These are phyloP conservation scores for Bullera alba DNA, from an alignment of 768 basidiomycete species.

Conservation along the genomic window DNA sequence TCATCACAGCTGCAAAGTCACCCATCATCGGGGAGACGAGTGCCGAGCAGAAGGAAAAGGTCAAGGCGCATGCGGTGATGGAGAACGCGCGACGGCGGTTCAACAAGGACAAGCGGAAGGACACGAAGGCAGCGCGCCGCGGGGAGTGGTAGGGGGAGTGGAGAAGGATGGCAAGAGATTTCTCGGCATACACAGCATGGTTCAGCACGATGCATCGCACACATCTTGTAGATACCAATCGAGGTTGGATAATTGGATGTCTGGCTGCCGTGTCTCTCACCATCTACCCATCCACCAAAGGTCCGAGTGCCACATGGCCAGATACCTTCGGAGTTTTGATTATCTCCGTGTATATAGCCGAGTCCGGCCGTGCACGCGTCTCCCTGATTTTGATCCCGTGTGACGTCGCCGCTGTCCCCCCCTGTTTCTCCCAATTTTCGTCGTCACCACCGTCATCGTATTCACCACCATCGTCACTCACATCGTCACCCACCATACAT, in stretches of 20 bases:
- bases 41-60: slow-evolving; percentile 24
- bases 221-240: no score
- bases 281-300: no score
- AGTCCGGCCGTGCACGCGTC: no score
- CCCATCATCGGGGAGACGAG: slow-evolving; percentile 31
- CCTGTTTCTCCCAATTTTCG: no score
- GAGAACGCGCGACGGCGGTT: slow-evolving; percentile 28
- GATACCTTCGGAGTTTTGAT: background rate
- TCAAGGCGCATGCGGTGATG: slow-evolving; percentile 12
- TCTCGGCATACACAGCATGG: no score
- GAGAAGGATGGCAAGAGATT: slow-evolving; percentile 1
- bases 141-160: slow-evolving; percentile 11
- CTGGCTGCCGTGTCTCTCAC: no score
- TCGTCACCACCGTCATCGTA: background rate
- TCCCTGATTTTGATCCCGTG: no score
- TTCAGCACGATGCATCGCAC: background rate
- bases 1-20: slow-evolving; percentile 14
- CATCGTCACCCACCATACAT: background rate
- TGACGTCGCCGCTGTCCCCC: no score
- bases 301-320: background rate
- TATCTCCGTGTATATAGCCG: no score
- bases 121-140: slow-evolving; percentile 2
- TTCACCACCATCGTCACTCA: slow-evolving; percentile 1
- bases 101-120: slow-evolving; percentile 19
- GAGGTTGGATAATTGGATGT: no score